Evolutionary conservation across 75 land plant genomes (phyloP).

Genomic region (Pinus albicaulis): DNA sequence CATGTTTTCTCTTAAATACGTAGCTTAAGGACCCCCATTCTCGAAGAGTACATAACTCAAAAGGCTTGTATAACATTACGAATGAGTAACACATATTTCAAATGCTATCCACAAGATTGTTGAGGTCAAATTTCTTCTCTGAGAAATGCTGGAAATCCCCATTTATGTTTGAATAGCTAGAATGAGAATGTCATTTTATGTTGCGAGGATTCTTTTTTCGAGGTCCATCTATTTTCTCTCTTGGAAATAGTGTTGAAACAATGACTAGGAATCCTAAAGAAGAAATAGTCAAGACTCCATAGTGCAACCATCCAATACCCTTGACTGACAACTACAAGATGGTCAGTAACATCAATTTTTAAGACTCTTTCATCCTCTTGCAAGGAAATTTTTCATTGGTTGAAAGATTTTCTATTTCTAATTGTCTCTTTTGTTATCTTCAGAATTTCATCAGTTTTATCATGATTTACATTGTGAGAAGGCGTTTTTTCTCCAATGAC

Average conservation of each 20-base stretch:
- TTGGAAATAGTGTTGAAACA: constrained; percentile 19
- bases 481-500: not conserved
- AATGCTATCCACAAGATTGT: not conserved
- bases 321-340: not conserved
- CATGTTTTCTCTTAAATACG: not conserved
- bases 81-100: not conserved
- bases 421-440: not conserved
- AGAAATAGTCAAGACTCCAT: constrained; percentile 29
- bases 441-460: not conserved
- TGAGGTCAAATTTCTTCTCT: not conserved
- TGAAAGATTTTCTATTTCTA: not conserved
- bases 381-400: not conserved
- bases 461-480: not conserved
- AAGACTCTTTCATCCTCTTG: not conserved
- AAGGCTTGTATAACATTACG: not conserved
- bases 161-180: not conserved
- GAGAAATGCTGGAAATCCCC: not conserved
- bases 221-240: constrained; percentile 13
- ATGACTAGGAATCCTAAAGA: constrained; percentile 20
- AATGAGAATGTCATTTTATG: constrained; percentile 14
- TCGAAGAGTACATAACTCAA: not conserved
- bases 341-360: not conserved
- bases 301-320: constrained; percentile 27
- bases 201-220: constrained; percentile 6
- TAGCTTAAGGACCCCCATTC: not conserved